phyloP scores from a whole-genome alignment of 2,329 filamentous ascomycete genomes.

The Didymella pomorum region DNA sequence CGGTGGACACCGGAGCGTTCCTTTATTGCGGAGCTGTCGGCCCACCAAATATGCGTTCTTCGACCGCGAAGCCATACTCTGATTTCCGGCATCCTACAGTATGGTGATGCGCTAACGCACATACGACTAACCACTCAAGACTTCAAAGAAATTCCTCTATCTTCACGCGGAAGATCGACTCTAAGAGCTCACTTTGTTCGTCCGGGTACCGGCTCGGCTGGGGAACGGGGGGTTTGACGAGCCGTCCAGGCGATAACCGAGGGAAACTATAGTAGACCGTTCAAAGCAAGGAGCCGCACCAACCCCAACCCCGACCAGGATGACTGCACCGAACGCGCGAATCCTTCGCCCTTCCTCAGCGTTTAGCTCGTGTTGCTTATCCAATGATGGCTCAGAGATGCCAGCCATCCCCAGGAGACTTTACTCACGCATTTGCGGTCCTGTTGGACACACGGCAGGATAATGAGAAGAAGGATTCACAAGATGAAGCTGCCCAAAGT shows the following conservation, averaged over 20 bases:
- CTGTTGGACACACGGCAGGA: constrained; percentile 7
- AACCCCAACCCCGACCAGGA: constrained; percentile 2
- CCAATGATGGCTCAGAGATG: constrained; percentile 3
- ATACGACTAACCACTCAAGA: constrained; percentile 5
- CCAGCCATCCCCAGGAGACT: constrained; percentile 3
- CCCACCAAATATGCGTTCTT: constrained; percentile 5
- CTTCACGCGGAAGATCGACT: constrained; percentile 6
- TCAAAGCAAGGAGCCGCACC: constrained; percentile 3
- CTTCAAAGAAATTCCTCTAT: constrained; percentile 3
- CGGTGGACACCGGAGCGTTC: constrained; percentile 4
- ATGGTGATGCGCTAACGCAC: constrained; percentile 8
- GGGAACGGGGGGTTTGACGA: constrained; percentile 4
- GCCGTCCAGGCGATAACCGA: constrained; percentile 3
- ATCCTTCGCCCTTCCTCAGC: constrained; percentile 4
- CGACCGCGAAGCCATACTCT: constrained; percentile 5
- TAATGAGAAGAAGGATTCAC: constrained; percentile 5
- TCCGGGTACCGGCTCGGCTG: constrained; percentile 4
- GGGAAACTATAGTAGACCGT: constrained; percentile 5
- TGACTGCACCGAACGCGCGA: constrained; percentile 5
- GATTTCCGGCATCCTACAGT: constrained; percentile 7
- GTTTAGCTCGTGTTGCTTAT: constrained; percentile 4
- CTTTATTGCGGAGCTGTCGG: constrained; percentile 5
- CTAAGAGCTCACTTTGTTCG: constrained; percentile 7
- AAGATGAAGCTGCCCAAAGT: constrained; percentile 4
- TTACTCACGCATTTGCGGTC: constrained; percentile 3